Evolutionary conservation across 2,329 filamentous ascomycete species (phyloP), one percentile per base, ranked within the genome.

Genomic region (Teratosphaeria pseudoeucalypti): DNA sequence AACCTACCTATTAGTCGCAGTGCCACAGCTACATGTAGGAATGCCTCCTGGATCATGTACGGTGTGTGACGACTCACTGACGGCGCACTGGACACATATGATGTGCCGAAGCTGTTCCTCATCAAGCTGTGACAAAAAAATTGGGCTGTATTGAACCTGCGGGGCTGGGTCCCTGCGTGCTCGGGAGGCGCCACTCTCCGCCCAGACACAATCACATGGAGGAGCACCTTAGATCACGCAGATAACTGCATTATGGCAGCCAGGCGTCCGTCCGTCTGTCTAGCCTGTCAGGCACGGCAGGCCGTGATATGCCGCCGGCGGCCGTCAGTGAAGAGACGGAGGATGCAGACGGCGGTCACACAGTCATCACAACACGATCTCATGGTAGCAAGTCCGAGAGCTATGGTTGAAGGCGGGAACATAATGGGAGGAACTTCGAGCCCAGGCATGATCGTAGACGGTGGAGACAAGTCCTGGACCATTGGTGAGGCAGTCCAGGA

Each of bases 271-370:
- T 64, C 64, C 19, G 57, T 66, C 43, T 68, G 66, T 52, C 58
- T 66, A 37, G 60, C 62, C 55, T 67, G 67, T 57, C 67, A 66
- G 49, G 56, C 58, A 6, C 62, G 64, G 37, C 60, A 66, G 37
- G 58, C 55, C 19, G 49, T 62, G 19, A 58, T 62, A 2, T 58
- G 60, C 4, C 62, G 61, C 32, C 61, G 64, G 23, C 66, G 62
- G n/a, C 54, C 60, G 12, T 60, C 55, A n/a, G 53, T 47, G 14
- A 59, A 57, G 39, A 64, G 60, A 60, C 59, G 63, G 58, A 58
- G 49, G 37, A 52, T 63, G 16, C 53, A 61, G 26, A 62, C 62
- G 34, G 23, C 60, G 27, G 63, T 62, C 23, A 43, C 37, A 14
- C 32, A 37, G 32, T 14, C 55, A 3, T 7, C 37, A 56, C 27